phyloP scores from a whole-genome alignment of 257 asterid species.

The Cruciata laevipes region DNA sequence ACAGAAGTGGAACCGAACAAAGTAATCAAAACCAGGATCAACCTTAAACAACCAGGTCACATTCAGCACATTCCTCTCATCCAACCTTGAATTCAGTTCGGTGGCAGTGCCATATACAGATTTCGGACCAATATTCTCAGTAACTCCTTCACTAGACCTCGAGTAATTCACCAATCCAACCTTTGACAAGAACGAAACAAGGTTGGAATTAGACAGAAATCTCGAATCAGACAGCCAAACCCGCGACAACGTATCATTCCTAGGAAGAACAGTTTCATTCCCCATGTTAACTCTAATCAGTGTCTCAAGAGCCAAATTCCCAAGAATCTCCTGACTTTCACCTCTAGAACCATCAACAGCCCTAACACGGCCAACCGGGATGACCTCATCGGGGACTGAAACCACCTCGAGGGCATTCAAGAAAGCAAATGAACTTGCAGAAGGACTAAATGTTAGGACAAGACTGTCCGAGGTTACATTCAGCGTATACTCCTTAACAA shows the following conservation, averaged over 20 bases:
- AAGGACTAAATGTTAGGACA: slow-evolving; percentile 28
- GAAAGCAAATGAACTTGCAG: slow-evolving; percentile 27
- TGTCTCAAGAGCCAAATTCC: slow-evolving; percentile 26
- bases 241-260: slow-evolving; percentile 33
- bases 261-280: slow-evolving; percentile 23
- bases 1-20: slow-evolving; percentile 34
- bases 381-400: slow-evolving; percentile 31
- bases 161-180: slow-evolving; percentile 22
- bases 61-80: slow-evolving; percentile 15
- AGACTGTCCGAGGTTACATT: slow-evolving; percentile 19
- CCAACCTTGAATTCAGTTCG: slow-evolving; percentile 7
- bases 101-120: slow-evolving; percentile 32
- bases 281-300: slow-evolving; percentile 36
- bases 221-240: slow-evolving; percentile 26
- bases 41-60: slow-evolving; percentile 31
- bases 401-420: slow-evolving; percentile 32
- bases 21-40: slow-evolving; percentile 34
- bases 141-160: slow-evolving; percentile 4
- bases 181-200: slow-evolving; percentile 15
- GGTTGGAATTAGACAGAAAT: slow-evolving; percentile 9
- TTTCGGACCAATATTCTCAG: slow-evolving; percentile 24
- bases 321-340: slow-evolving; percentile 13
- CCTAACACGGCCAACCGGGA: slow-evolving; percentile 22
- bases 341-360: slow-evolving; percentile 1
- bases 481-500: slow-evolving; percentile 31